Evolutionary conservation across 116 monocot genomes (phyloP).

Genomic region (Zostera marina): DNA sequence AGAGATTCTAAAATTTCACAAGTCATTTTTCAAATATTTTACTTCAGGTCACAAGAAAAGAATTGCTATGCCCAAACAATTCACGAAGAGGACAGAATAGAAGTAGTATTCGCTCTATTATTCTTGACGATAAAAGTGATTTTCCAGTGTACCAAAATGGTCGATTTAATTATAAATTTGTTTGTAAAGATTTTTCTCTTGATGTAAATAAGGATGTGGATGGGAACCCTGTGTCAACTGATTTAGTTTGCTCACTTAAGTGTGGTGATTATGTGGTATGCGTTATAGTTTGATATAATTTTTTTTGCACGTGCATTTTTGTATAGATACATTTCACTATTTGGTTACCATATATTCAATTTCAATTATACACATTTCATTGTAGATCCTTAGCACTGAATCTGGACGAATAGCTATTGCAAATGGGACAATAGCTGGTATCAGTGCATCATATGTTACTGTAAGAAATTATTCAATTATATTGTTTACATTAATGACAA

Average conservation of each 20-base stretch:
- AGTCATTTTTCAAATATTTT: background rate
- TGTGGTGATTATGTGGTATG: conserved; percentile 90
- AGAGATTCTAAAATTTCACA: background rate
- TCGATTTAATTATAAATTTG: conserved; percentile 56
- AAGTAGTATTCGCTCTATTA: conserved; percentile 27
- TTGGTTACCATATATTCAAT: background rate
- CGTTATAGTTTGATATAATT: background rate
- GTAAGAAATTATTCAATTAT: conserved; percentile 19
- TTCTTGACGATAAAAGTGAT: conserved; percentile 44
- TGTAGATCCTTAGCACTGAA: conserved; percentile 56
- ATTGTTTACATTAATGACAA: background rate
- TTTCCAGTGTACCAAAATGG: conserved; percentile 25
- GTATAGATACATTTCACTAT: background rate
- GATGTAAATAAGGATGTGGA: conserved; percentile 9
- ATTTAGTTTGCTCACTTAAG: conserved; percentile 36
- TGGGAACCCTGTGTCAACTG: conserved; percentile 1
- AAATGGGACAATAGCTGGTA: conserved; percentile 50
- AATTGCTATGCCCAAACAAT: conserved; percentile 16
- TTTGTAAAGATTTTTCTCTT: conserved; percentile 14
- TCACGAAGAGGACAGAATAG: conserved; percentile 15
- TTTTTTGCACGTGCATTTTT: no score
- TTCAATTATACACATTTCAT: background rate
- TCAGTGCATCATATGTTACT: conserved; percentile 29
- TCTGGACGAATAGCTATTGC: conserved; percentile 60
- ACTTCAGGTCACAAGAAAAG: conserved; percentile 50